Percentiles rank a stretch among this genome's conserved stretches.
Evolutionary conservation across 805 yeast species (phyloP).

Genomic region (Debaryomyces hansenii): DNA sequence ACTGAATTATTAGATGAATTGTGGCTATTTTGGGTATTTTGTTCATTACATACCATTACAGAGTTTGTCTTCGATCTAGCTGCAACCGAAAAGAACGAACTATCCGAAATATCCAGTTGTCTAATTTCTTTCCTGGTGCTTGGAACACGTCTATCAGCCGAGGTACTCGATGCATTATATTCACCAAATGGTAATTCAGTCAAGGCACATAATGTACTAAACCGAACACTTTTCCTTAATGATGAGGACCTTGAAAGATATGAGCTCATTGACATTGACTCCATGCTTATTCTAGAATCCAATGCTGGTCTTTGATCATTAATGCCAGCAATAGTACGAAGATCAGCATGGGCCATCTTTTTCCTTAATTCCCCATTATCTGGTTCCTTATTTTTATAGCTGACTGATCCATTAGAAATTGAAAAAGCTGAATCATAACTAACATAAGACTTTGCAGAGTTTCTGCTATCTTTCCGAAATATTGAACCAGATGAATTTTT

Average conservation of each 20-base stretch:
- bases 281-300: not conserved
- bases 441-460: constrained; percentile 50
- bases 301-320: constrained; percentile 2
- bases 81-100: constrained; percentile 36
- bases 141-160: not conserved
- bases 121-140: not conserved
- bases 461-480: constrained; percentile 23
- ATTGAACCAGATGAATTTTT: constrained; percentile 34
- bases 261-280: constrained; percentile 18
- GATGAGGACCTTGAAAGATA: constrained; percentile 23
- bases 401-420: constrained; percentile 17
- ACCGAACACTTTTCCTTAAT: constrained; percentile 30
- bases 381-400: constrained; percentile 10
- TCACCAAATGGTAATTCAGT: constrained; percentile 39
- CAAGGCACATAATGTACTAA: constrained; percentile 39
- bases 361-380: constrained; percentile 37
- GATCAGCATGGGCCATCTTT: constrained; percentile 49
- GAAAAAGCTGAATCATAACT: constrained; percentile 63
- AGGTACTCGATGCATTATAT: not conserved
- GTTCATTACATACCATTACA: constrained; percentile 9
- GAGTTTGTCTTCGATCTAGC: constrained; percentile 19
- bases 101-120: constrained; percentile 14
- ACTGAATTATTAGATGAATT: constrained; percentile 31
- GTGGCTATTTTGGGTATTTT: constrained; percentile 9
- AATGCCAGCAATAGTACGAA: constrained; percentile 36